Base-by-base conservation (phyloP, 441 rosid genomes). In the Euphorbia celastroides region DNA sequence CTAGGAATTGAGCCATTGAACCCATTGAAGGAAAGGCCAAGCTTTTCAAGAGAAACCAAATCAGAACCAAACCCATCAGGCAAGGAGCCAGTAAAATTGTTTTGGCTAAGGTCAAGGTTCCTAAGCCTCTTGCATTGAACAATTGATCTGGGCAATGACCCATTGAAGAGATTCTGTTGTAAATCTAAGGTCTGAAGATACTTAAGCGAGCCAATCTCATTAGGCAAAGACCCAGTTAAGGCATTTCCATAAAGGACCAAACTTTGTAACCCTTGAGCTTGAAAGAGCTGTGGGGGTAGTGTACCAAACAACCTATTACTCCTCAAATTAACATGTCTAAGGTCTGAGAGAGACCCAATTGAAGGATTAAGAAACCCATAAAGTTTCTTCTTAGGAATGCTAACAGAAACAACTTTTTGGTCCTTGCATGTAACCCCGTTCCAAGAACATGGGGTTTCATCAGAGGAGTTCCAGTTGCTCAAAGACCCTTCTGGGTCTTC, bases 361-460 rank as follows among this genome's bases (percentile, higher is more conserved):
- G 93, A 77, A 34, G 96, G 75, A 74, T 93, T 82, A 61, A 94
- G 83, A 76, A 86, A 72, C 74, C 96, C 96, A 77, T 60, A 74
- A 60, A 93, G 95, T 36, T 78, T 88, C 84, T 85, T 89, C 79
- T 80, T 89, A 2, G 99, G 97, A 73, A 91, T 88, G 78, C 92
- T 85, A 65, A 94, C 60, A 69, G 97, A 88, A 10, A 91, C 83
- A 32, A 94, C 97, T 44, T 68, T 89, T 63, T 63, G 83, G 36
- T 89, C 90, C 70, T 86, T 86, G 83, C 99, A 94, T 51, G 96
- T 88, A 61, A 94, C 78, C 63, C 97, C 97, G 79, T 92, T 89
- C 99, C 98, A 94, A 0, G 90, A 85, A 72, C 97, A 94, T 38
- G 96, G 86, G 76, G 74, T 77, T 2, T 78, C 81, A 76, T 86